Evolutionary conservation across 2,329 filamentous ascomycete genomes (phyloP), one percentile per base, ranked within the genome.

Genomic region (Myriosclerotinia curreyana): DNA sequence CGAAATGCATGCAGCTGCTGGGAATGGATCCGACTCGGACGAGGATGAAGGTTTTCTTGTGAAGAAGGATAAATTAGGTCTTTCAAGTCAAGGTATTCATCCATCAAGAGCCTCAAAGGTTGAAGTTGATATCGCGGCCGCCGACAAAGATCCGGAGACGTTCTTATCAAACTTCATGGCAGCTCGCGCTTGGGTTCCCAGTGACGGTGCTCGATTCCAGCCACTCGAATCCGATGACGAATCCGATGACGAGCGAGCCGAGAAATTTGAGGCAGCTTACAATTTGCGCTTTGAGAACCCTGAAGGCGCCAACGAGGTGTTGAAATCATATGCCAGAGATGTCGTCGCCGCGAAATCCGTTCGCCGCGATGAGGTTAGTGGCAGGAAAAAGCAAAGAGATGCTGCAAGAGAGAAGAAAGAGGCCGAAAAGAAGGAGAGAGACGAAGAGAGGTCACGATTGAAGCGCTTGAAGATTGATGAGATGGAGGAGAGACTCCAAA

Each of bases 201-300:
- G 84, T 12, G 85, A 84, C 60, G 82, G 81, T 50, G 81, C 84
- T 28, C 83, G 83, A 50, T 92, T 91, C 77, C 82, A 93, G 71
- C 90, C 93, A 0, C 90, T 99, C 64, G 92, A 97, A 74, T 96
- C 92, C 0, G 95, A 99, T 70, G 92, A 97, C 60, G 91, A 82
- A 2, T 81, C 83, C 55, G 80, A 91, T 51, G 86, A 90, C 38
- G 82, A 84, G 36, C 83, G 85, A 53, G 93, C 93, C 34, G 94
- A 98, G 52, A 86, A 89, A 66, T 96, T 94, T 72, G 95, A 99
- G 78, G 84, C 90, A 69, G 93, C 93, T 5, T 99, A 96, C 79
- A 99, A 99, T 78, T 79, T 97, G 77, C 89, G 95, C 42, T 99
- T 99, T 73, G 95, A 99, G 75, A 91, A 98, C 71, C 92, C 95